Evolutionary conservation across 1,284 basidiomycete species (phyloP).

Genomic region (Cutaneotrichosporon sp.): DNA sequence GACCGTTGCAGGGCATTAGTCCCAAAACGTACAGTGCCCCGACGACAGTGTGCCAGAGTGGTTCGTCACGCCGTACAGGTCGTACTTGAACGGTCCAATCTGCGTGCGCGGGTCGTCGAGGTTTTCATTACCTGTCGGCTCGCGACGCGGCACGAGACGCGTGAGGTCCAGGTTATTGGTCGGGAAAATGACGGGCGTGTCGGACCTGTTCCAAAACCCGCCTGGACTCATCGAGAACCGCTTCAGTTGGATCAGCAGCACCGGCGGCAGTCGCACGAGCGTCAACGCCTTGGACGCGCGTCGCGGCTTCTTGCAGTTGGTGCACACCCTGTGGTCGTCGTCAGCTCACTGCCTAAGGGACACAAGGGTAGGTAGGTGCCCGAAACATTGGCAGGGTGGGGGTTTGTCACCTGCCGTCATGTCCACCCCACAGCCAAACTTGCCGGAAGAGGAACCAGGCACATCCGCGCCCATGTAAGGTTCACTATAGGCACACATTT

Average conservation of each 20-base stretch:
- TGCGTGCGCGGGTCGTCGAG: slow-evolving; percentile 70
- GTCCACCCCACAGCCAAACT: too few species aligned
- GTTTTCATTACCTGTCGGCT: slow-evolving; percentile 55
- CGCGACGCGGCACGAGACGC: slow-evolving; percentile 76
- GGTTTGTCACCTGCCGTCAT: background rate
- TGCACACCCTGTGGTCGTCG: slow-evolving; percentile 72
- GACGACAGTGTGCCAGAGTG: slow-evolving; percentile 85
- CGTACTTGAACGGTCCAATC: slow-evolving; percentile 76
- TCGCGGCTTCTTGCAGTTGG: slow-evolving; percentile 79
- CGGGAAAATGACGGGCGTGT: slow-evolving; percentile 85
- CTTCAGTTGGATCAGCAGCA: slow-evolving; percentile 93
- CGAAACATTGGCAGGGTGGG: too few species aligned
- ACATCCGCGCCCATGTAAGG: background rate
- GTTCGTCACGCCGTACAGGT: slow-evolving; percentile 84
- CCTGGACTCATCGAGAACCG: slow-evolving; percentile 82
- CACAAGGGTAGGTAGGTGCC: too few species aligned
- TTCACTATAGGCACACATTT: background rate
- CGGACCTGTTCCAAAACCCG: slow-evolving; percentile 85
- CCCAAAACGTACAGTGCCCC: slow-evolving; percentile 72
- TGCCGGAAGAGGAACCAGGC: background rate
- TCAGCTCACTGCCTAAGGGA: too few species aligned
- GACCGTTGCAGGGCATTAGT: background rate
- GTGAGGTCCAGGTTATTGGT: slow-evolving; percentile 77
- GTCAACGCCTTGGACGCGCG: slow-evolving; percentile 81
- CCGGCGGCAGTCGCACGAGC: slow-evolving; percentile 80